Base-by-base conservation (phyloP, 1,284 basidiomycete species). In the Naganishia sp. region DNA sequence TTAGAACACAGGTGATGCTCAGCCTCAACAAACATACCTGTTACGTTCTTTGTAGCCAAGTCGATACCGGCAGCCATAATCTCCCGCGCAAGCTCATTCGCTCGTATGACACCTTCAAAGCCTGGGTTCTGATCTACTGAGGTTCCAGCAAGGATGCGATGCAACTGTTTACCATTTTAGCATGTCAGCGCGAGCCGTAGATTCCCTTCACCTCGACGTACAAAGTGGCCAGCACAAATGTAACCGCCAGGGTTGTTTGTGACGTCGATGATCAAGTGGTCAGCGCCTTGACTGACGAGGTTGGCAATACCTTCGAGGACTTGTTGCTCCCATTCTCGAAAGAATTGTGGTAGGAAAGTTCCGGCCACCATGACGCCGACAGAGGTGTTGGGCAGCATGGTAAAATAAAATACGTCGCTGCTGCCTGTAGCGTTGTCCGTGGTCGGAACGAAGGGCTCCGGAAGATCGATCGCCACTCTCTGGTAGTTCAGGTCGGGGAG, bases 201-300 rank as follows among this genome's bases (percentile, higher is more conserved):
- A 28, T 11, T n/a, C 23, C 25, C 23, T 42, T 18, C 15, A 28
- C 43, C 16, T 11, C 3, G 10, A 16, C 59, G 25, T 52, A 63
- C 59, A 46, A 63, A 23, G 25, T 59, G 44, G 50, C 50, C 63
- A 11, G 53, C 45, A 23, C 68, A 60, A 53, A 60, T 23, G 39
- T 63, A 70, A 75, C 49, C 63, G 83, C 86, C 86, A 68, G 84
- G 84, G 70, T 87, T 88, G 73, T 86, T 85, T 3, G 84, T 84
- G 31, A 87, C 72, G 71, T 87, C 86, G 52, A 88, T 81, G 33
- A 88, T 72, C 18, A 88, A 74, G 33, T 81, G 81, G 0, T 80
- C 81, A 4, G 86, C 83, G 7, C 83, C 84, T 1, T 82, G 80
- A 1, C 74, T 69, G 70, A 84, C 75, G 78, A 87, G 84, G 6